A percentile compares a stretch with the other conserved stretches of the same genome.
Evolutionary conservation across 2,329 filamentous ascomycete genomes (phyloP).

Genomic region (Colletotrichum sp.): DNA sequence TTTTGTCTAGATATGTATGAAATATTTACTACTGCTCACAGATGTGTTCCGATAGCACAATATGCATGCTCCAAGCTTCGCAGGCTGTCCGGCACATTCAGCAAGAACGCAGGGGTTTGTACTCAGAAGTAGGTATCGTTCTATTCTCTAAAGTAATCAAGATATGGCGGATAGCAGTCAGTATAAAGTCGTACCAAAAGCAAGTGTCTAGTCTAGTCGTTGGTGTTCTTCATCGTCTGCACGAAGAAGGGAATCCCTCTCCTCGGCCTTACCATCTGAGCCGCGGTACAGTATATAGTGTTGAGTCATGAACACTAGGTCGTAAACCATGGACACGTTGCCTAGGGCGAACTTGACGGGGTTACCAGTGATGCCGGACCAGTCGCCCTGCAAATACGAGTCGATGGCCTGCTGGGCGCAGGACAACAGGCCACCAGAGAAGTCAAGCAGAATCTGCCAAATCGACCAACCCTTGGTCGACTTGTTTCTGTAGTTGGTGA

Average conservation of each 20-base stretch:
- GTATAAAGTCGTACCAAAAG: background rate
- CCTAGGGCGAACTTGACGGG: slow-evolving; percentile 88
- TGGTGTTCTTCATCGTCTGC: slow-evolving; percentile 22
- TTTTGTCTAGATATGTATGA: background rate
- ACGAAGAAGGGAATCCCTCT: slow-evolving; percentile 19
- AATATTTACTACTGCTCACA: background rate
- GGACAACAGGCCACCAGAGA: slow-evolving; percentile 81
- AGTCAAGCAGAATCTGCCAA: slow-evolving; percentile 80
- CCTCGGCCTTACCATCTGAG: slow-evolving; percentile 21
- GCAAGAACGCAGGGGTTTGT: background rate
- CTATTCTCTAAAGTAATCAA: background rate
- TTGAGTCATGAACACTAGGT: slow-evolving; percentile 84
- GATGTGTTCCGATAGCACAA: background rate
- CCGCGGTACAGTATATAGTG: slow-evolving; percentile 80
- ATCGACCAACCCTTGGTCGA: slow-evolving; percentile 93
- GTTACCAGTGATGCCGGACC: slow-evolving; percentile 90
- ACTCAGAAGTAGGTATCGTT: background rate
- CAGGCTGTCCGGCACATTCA: background rate
- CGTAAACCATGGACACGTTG: slow-evolving; percentile 86
- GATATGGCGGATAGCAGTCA: background rate
- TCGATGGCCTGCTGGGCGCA: slow-evolving; percentile 84
- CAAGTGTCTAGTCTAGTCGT: slow-evolving; percentile 18
- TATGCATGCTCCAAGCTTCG: background rate
- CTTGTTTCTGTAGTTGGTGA: slow-evolving; percentile 82
- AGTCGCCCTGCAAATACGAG: slow-evolving; percentile 82